Conservation (phyloP, 768 basidiomycete species). For the Tricholoma furcatifolium region DNA sequence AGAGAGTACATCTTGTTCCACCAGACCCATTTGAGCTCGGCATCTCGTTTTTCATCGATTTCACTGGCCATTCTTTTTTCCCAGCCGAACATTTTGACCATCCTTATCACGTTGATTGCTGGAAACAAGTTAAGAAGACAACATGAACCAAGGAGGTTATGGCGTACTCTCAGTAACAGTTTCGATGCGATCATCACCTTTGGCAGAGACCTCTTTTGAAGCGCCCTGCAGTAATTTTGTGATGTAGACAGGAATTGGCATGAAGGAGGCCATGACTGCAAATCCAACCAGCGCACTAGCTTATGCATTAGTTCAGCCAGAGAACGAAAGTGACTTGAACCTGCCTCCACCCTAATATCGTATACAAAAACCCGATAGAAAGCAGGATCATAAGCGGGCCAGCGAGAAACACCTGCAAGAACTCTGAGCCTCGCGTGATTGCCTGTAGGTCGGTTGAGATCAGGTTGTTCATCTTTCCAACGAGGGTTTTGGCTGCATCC, state of each 20-base stretch:
- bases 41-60: conserved; percentile 56
- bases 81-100: conserved; percentile 74
- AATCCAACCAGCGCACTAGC: conserved; percentile 56
- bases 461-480: conserved; percentile 75
- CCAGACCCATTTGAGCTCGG: conserved; percentile 54
- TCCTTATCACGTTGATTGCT: conserved; percentile 40
- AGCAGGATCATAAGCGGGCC: conserved; percentile 36
- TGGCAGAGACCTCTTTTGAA: conserved; percentile 48
- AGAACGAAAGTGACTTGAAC: neutral
- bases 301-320: neutral
- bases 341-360: conserved; percentile 44
- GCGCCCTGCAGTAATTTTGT: conserved; percentile 42
- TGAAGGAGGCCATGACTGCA: conserved; percentile 41
- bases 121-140: conserved; percentile 11
- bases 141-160: conserved; percentile 2
- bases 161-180: conserved; percentile 54
- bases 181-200: conserved; percentile 55
- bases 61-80: conserved; percentile 51
- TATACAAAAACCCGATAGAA: conserved; percentile 41
- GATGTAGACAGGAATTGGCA: conserved; percentile 56
- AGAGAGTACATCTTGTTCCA: conserved; percentile 50
- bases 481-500: conserved; percentile 27
- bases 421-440: conserved; percentile 32
- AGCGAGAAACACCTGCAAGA: conserved; percentile 31
- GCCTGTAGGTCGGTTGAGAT: conserved; percentile 57